phyloP scores from a whole-genome alignment of 1,139 yeast genomes.

The Meyerozyma carpophila region DNA sequence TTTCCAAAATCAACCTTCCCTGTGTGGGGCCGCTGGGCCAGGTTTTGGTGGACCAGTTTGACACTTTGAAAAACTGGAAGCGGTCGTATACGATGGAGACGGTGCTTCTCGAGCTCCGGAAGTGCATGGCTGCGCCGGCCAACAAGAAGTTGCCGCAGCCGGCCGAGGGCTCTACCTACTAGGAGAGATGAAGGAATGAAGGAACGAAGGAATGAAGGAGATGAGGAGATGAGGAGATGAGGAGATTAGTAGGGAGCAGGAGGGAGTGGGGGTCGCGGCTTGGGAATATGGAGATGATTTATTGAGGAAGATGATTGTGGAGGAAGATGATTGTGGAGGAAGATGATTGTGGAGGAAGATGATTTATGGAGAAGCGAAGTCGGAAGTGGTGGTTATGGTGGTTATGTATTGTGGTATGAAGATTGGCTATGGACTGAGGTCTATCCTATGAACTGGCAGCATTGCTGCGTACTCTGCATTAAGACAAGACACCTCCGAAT shows the following conservation, averaged over 20 bases:
- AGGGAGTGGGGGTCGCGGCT: background rate
- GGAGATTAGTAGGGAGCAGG: background rate
- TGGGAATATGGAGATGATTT: too few species aligned
- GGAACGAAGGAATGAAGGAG: too few species aligned
- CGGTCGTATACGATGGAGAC: slow-evolving; percentile 89
- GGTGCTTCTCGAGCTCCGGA: slow-evolving; percentile 78
- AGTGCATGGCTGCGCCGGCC: slow-evolving; percentile 72
- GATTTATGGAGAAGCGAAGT: too few species aligned
- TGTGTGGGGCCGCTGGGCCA: slow-evolving; percentile 75
- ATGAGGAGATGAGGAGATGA: too few species aligned
- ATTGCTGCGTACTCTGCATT: too few species aligned
- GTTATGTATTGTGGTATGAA: too few species aligned
- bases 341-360: too few species aligned
- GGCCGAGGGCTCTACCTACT: slow-evolving; percentile 74
- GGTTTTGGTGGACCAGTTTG: slow-evolving; percentile 57
- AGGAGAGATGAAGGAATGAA: slow-evolving; percentile 1
- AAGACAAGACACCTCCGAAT: too few species aligned
- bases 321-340: background rate
- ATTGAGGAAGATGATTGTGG: background rate
- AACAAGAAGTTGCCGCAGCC: slow-evolving; percentile 91
- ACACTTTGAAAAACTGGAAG: slow-evolving; percentile 79
- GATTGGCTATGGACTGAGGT: too few species aligned
- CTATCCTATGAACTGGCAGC: too few species aligned
- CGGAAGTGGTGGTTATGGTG: too few species aligned
- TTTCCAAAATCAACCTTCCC: slow-evolving; percentile 83